These are phyloP conservation scores for Ceriops zippeliana DNA, from an alignment of 345 rosid genomes.

Conservation along the genomic window DNA sequence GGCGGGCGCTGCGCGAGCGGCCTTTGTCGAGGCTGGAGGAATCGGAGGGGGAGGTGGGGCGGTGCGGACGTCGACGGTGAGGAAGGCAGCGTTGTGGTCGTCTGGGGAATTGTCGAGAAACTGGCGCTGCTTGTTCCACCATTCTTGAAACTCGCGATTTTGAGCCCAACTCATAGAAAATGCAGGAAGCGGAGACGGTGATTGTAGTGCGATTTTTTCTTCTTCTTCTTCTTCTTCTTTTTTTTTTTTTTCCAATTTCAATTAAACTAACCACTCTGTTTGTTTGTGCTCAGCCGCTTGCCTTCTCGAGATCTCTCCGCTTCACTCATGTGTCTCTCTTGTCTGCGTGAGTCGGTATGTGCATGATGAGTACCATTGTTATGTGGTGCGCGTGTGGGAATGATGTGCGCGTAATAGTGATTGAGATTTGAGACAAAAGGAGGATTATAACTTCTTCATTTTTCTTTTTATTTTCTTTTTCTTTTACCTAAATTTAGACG, in stretches of 20 bases:
- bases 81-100: conserved; percentile 25
- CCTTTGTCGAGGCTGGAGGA: conserved; percentile 38
- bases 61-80: conserved; percentile 53
- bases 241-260: background rate
- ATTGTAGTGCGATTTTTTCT: background rate
- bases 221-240: background rate
- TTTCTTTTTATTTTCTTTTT: no score
- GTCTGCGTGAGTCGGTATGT: accelerated
- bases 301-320: no score
- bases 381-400: no score
- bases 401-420: no score
- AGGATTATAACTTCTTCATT: no score
- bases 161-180: conserved; percentile 33
- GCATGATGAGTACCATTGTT: no score
- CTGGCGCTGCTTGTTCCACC: conserved; percentile 87
- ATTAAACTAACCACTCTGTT: background rate
- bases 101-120: conserved; percentile 21
- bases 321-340: no score
- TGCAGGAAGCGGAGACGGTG: background rate
- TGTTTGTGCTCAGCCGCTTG: background rate
- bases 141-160: conserved; percentile 66
- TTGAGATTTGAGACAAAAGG: no score
- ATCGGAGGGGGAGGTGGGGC: conserved; percentile 41
- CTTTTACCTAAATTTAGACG: no score
- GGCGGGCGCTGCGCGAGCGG: conserved; percentile 69